phyloP scores from a whole-genome alignment of 202 grass and related monocot genomes.

The Panicum hallii region DNA sequence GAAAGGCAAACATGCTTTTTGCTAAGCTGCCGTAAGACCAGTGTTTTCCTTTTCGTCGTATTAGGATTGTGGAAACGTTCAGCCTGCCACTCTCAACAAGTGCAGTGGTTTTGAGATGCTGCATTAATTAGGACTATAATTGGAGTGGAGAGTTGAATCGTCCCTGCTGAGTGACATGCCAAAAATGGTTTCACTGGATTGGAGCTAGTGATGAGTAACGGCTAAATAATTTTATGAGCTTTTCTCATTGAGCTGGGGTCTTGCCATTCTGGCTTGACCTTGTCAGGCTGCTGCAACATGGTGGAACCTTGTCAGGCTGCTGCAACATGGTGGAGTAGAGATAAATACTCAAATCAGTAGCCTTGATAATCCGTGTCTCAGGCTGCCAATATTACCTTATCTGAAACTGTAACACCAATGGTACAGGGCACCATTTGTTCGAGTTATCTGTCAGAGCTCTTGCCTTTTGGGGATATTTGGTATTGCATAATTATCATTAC shows the following conservation, averaged over 20 bases:
- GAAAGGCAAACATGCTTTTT: neutral
- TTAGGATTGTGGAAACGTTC: neutral
- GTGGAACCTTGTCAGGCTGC: neutral
- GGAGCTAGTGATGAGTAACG: conserved; percentile 1
- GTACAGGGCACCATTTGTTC: neutral
- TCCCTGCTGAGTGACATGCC: neutral
- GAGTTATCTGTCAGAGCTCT: neutral
- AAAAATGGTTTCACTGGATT: conserved; percentile 24
- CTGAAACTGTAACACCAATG: neutral
- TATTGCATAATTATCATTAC: conserved; percentile 20
- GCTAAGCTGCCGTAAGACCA: neutral
- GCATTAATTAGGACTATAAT: conserved; percentile 9
- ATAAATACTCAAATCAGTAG: conserved; percentile 18
- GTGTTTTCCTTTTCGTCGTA: neutral
- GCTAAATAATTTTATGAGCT: conserved; percentile 2
- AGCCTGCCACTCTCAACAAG: neutral
- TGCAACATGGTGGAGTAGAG: neutral
- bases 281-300: neutral
- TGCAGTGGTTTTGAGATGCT: neutral
- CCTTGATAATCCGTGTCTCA: neutral
- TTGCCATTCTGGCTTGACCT: neutral
- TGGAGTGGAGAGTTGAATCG: conserved; percentile 24
- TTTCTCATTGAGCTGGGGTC: conserved; percentile 7
- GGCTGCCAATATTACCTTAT: neutral
- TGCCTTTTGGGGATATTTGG: neutral